Evolutionary conservation across 2,329 filamentous ascomycete genomes (phyloP).

Genomic region (Cadophora gregata): DNA sequence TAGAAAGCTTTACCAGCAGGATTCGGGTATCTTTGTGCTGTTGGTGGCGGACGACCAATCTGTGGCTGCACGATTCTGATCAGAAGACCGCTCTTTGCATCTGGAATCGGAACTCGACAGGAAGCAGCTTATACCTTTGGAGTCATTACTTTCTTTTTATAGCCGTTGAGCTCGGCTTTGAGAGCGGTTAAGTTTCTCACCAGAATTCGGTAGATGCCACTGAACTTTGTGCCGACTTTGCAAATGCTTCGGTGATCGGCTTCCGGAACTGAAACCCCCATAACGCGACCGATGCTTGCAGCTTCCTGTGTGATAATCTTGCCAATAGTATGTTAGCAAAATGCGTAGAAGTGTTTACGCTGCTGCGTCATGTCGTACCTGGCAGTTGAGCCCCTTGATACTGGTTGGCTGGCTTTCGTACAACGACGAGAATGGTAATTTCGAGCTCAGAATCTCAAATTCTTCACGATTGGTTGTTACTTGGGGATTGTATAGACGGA

Average conservation of each 20-base stretch:
- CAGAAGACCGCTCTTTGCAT: too few species aligned
- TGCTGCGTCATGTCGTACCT: too few species aligned
- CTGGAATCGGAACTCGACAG: too few species aligned
- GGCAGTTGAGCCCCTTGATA: background rate
- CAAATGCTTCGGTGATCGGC: slow-evolving; percentile 8
- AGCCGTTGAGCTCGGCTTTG: background rate
- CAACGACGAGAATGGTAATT: background rate
- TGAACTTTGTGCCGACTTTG: slow-evolving; percentile 9
- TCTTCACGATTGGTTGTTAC: background rate
- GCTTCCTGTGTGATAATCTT: background rate
- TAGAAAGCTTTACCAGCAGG: slow-evolving; percentile 3
- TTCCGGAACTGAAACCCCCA: background rate
- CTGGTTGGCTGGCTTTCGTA: background rate
- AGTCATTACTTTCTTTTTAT: background rate
- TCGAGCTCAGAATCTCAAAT: background rate
- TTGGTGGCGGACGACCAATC: background rate
- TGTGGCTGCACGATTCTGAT: background rate
- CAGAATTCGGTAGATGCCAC: background rate
- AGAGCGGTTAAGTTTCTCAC: slow-evolving; percentile 2
- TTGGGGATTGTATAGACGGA: slow-evolving; percentile 6
- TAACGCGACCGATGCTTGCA: background rate
- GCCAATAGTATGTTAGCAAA: background rate
- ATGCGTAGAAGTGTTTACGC: background rate
- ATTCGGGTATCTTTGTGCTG: slow-evolving; percentile 3
- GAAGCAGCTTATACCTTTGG: slow-evolving; percentile 5